Conservation (phyloP, 306 rosid species). For the Dryas drummondii region DNA sequence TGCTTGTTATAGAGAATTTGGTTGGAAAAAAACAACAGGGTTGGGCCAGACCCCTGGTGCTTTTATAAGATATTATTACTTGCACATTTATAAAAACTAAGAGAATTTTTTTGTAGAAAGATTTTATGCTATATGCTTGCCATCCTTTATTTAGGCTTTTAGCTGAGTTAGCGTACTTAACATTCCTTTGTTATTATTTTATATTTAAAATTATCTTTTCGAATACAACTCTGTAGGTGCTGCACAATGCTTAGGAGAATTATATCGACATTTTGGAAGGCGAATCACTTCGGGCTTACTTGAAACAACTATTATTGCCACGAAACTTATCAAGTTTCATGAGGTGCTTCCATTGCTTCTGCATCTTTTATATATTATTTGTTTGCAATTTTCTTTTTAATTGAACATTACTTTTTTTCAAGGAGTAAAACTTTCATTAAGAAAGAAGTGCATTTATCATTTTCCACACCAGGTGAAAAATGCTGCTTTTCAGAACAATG, state of each 20-base stretch:
- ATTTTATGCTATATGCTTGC: neutral
- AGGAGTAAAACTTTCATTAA: conserved; percentile 2
- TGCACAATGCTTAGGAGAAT: conserved; percentile 89
- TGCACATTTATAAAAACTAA: neutral
- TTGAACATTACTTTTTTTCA: neutral
- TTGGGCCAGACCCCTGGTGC: neutral
- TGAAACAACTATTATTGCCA: conserved; percentile 78
- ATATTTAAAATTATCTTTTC: conserved; percentile 8
- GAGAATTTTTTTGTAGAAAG: neutral
- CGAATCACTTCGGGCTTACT: conserved; percentile 86
- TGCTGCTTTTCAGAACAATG: neutral
- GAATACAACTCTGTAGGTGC: conserved; percentile 55
- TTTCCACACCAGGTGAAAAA: neutral
- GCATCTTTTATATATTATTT: conserved; percentile 21
- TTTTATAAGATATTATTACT: neutral
- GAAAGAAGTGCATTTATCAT: neutral
- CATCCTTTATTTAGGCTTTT: neutral
- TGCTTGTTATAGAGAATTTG: neutral
- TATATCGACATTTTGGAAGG: conserved; percentile 90
- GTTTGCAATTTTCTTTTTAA: neutral
- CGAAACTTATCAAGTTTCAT: conserved; percentile 68
- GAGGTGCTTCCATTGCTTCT: conserved; percentile 61
- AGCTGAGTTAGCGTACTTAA: neutral
- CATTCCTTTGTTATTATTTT: neutral
- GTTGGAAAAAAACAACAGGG: neutral